Base-by-base conservation (phyloP, 2,329 filamentous ascomycete species). In the Metarhizium robertsii region DNA sequence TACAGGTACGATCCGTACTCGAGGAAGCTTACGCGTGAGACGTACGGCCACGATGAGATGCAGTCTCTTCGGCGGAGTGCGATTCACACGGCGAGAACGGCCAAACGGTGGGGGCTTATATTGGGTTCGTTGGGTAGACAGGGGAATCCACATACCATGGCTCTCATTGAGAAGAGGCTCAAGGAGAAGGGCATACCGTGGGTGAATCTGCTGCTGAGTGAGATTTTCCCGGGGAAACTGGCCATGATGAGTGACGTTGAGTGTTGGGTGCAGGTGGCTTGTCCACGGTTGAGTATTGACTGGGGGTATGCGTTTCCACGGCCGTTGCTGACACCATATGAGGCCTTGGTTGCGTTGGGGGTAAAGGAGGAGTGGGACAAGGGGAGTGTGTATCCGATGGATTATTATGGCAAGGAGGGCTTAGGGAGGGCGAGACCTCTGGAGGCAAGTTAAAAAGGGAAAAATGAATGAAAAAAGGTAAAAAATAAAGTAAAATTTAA, bases 1-100 rank as follows among this genome's bases (percentile, higher is more conserved):
- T 99, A 96, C 73, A 83, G 94, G 60, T 99, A 99, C 71, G 94
- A 99, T 67, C 94, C 95, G 0, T 99, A 99, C 73, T 94, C 91
- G 11, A 84, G 92, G 52, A 90, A 89, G 57, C 81, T 99, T 32
- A 96, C 92, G 2, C 86, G 89, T 61, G 95, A 99, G 73, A 87
- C 82, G 29, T 99, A 99, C 71, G 88, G 88, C 46, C 94, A 99
- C 70, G 83, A 88, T 29, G 91, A 95, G 67, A 94, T 99, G 80
- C 88, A 95, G 65, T 80, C 80, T 6, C 75, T 96, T 46, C 86
- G 94, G 6, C 80, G 84, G 16, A 79, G 84, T 6, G 94, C 94
- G 0, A 92, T 99, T 59, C 69, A 75, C 3, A 80, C 84, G 13
- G 92, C 92, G 3, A 86, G 85, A 56, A 78, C 77, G 14, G 92